A percentile compares a stretch with the other conserved stretches of the same genome.
Evolutionary conservation across 257 asterid species (phyloP).

Genomic region (Orobanche coerulescens): DNA sequence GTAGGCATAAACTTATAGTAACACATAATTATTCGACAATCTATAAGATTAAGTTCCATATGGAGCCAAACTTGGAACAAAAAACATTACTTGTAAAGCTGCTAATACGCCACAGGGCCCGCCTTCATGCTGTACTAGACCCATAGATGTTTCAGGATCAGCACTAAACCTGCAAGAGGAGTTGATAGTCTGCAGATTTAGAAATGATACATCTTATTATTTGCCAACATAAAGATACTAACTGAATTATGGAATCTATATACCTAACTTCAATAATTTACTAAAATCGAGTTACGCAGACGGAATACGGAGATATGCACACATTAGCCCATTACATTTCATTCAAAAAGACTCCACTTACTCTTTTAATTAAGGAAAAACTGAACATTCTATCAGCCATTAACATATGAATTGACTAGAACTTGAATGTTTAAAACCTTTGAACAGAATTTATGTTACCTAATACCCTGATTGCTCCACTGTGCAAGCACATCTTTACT

Average conservation of each 20-base stretch:
- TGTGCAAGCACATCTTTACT: slow-evolving; percentile 60
- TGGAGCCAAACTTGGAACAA: slow-evolving; percentile 17
- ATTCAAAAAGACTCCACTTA: neutral
- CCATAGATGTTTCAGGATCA: slow-evolving; percentile 72
- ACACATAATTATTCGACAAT: neutral
- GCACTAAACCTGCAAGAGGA: slow-evolving; percentile 49
- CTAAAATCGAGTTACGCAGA: neutral
- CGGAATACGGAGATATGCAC: neutral
- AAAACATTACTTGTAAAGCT: slow-evolving; percentile 55
- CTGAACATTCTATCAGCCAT: neutral
- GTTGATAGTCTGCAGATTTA: slow-evolving; percentile 16
- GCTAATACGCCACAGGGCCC: slow-evolving; percentile 84
- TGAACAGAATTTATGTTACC: slow-evolving; percentile 31
- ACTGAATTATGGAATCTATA: neutral
- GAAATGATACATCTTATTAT: slow-evolving; percentile 15
- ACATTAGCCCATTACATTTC: neutral
- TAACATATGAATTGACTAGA: neutral
- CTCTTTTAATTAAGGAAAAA: neutral
- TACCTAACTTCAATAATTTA: neutral
- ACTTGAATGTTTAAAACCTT: neutral
- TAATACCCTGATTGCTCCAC: slow-evolving; percentile 85
- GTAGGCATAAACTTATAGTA: neutral
- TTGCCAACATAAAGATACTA: neutral
- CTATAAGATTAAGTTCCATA: neutral
- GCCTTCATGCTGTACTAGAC: slow-evolving; percentile 79